phyloP scores from a whole-genome alignment of 139 green algal species.

The Chlorella sp. region DNA sequence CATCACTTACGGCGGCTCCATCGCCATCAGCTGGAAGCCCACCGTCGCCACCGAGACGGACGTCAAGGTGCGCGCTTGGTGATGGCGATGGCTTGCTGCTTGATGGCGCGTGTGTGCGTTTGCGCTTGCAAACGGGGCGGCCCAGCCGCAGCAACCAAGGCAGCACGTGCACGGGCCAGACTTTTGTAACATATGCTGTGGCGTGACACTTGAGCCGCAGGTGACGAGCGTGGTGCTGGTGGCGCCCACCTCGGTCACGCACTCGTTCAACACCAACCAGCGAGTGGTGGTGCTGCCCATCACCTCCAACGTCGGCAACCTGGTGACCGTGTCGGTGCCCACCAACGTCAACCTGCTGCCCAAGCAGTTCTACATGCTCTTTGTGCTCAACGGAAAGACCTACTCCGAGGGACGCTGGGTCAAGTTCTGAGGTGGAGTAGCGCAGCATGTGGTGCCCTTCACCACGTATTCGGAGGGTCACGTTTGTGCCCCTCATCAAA shows the following conservation, averaged over 20 bases:
- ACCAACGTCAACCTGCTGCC: neutral
- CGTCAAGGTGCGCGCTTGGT: no score
- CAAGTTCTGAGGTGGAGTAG: no score
- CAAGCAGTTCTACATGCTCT: neutral
- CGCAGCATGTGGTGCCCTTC: no score
- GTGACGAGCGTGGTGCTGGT: neutral
- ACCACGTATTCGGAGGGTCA: no score
- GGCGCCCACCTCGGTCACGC: neutral
- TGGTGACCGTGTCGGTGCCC: neutral
- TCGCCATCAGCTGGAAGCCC: neutral
- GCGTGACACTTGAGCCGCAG: no score
- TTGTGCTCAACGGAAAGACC: neutral
- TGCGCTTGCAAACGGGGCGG: no score
- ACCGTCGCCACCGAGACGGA: neutral
- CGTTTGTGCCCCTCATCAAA: no score
- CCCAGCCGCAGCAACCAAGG: no score
- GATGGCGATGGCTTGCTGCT: no score
- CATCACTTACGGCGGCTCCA: neutral
- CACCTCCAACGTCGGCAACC: neutral
- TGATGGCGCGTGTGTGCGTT: no score
- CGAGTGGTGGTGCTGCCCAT: neutral
- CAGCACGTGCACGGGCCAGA: no score
- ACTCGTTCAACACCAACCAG: neutral
- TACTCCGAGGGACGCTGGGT: neutral
- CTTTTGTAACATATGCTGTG: no score